Percentiles rank a stretch among this genome's conserved stretches.
Evolutionary conservation across 2,329 filamentous ascomycete genomes (phyloP).

Genomic region (Fusarium sp.): DNA sequence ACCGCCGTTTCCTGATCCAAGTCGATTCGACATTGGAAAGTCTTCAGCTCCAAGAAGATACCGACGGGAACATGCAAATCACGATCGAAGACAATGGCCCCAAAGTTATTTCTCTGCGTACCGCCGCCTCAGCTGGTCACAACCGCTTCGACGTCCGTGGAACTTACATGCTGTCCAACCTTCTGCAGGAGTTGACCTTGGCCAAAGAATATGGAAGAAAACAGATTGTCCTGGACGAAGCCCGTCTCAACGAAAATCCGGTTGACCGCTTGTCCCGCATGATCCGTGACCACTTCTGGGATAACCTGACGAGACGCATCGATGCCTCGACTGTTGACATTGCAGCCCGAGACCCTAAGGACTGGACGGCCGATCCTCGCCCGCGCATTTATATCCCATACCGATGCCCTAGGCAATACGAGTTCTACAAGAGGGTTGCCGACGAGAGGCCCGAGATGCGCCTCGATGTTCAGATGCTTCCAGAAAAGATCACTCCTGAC

Average conservation of each 20-base stretch:
- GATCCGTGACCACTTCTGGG: slow-evolving; percentile 93
- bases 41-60: slow-evolving; percentile 87
- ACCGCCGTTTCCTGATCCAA: slow-evolving; percentile 84
- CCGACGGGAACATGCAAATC: slow-evolving; percentile 94
- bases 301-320: slow-evolving; percentile 86
- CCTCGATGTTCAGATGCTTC: slow-evolving; percentile 85
- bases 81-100: slow-evolving; percentile 96
- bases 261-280: slow-evolving; percentile 87
- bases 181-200: slow-evolving; percentile 92
- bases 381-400: slow-evolving; percentile 91
- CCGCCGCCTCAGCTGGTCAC: slow-evolving; percentile 84
- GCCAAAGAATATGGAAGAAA: slow-evolving; percentile 91
- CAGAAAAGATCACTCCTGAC: slow-evolving; percentile 80
- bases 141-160: slow-evolving; percentile 92
- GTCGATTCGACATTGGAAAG: slow-evolving; percentile 85
- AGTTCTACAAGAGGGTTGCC: slow-evolving; percentile 88
- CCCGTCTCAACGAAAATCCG: slow-evolving; percentile 92
- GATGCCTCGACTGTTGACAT: slow-evolving; percentile 88
- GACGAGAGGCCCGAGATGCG: slow-evolving; percentile 82
- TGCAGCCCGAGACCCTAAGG: slow-evolving; percentile 90
- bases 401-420: slow-evolving; percentile 86
- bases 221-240: slow-evolving; percentile 90
- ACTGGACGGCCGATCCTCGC: slow-evolving; percentile 90
- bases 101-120: slow-evolving; percentile 88
- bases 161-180: slow-evolving; percentile 96